These are phyloP conservation scores for Acorus calamus DNA, from an alignment of 106 monocot species.

Conservation along the genomic window DNA sequence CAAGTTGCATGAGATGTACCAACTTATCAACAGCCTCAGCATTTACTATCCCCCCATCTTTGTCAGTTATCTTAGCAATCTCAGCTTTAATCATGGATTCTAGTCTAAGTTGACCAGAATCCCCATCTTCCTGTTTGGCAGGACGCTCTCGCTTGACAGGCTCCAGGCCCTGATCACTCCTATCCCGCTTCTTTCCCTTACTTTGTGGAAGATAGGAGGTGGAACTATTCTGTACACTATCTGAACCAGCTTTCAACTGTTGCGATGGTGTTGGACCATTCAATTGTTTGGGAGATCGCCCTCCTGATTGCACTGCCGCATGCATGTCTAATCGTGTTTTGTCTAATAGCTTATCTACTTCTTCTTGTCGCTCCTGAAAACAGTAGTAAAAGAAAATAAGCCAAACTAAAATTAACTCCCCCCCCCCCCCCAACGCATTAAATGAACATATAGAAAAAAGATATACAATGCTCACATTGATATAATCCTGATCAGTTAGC, in stretches of 20 bases:
- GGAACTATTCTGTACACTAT: conserved; percentile 36
- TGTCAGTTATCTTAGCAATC: conserved; percentile 61
- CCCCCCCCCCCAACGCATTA: not conserved
- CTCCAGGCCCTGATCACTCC: conserved; percentile 26
- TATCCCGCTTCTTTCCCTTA: conserved; percentile 44
- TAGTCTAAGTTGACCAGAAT: conserved; percentile 14
- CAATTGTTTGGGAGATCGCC: conserved; percentile 49
- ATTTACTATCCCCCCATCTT: conserved; percentile 26
- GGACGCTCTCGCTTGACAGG: conserved; percentile 41
- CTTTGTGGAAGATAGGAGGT: conserved; percentile 19
- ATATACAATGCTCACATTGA: conserved; percentile 22
- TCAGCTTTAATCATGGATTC: conserved; percentile 41
- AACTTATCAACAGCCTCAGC: conserved; percentile 56
- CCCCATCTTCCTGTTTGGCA: conserved; percentile 38
- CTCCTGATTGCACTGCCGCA: conserved; percentile 61
- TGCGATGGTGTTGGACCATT: conserved; percentile 36
- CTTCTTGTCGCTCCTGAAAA: conserved; percentile 44
- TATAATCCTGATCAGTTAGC: conserved; percentile 47
- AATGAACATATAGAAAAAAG: not conserved
- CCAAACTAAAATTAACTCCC: not conserved
- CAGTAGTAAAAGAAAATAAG: conserved; percentile 2
- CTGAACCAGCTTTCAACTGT: conserved; percentile 45
- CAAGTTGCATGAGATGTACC: conserved; percentile 47
- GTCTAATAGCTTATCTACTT: conserved; percentile 35
- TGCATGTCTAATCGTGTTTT: conserved; percentile 71